A percentile compares a stretch with the other conserved stretches of the same genome.
Evolutionary conservation across 768 basidiomycete species (phyloP).

Genomic region (Trametes meyenii): DNA sequence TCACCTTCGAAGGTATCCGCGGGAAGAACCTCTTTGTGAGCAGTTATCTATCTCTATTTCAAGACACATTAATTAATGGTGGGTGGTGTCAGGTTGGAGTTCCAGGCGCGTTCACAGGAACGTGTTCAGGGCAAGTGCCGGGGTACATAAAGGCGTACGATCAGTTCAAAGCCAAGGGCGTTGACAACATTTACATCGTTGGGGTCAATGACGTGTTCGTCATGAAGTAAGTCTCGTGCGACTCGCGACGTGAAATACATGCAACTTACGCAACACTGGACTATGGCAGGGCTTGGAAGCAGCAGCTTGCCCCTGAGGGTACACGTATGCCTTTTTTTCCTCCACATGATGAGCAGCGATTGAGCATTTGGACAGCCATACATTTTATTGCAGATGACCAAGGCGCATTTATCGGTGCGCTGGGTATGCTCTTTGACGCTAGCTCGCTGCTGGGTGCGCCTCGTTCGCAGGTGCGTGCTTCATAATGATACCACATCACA

Average conservation of each 20-base stretch:
- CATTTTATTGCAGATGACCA: slow-evolving; percentile 59
- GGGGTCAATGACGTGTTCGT: slow-evolving; percentile 82
- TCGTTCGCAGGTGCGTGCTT: slow-evolving; percentile 52
- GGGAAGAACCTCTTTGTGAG: slow-evolving; percentile 69
- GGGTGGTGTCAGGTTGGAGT: slow-evolving; percentile 58
- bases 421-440: slow-evolving; percentile 51
- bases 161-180: slow-evolving; percentile 75
- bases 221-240: slow-evolving; percentile 40
- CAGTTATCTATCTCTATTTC: slow-evolving; percentile 10
- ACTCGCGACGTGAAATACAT: slow-evolving; percentile 1
- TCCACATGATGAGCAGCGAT: background rate
- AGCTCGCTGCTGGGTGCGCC: slow-evolving; percentile 63
- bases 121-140: slow-evolving; percentile 66
- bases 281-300: slow-evolving; percentile 63
- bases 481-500: background rate
- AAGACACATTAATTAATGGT: background rate
- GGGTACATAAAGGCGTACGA: slow-evolving; percentile 67
- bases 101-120: slow-evolving; percentile 76
- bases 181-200: slow-evolving; percentile 71
- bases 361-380: slow-evolving; percentile 34
- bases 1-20: slow-evolving; percentile 45
- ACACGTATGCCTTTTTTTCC: slow-evolving; percentile 45
- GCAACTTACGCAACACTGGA: background rate
- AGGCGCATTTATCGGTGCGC: slow-evolving; percentile 44
- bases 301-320: slow-evolving; percentile 56